phyloP scores from a whole-genome alignment of 2,329 filamentous ascomycete species.

The Didymosphaeria variabile region DNA sequence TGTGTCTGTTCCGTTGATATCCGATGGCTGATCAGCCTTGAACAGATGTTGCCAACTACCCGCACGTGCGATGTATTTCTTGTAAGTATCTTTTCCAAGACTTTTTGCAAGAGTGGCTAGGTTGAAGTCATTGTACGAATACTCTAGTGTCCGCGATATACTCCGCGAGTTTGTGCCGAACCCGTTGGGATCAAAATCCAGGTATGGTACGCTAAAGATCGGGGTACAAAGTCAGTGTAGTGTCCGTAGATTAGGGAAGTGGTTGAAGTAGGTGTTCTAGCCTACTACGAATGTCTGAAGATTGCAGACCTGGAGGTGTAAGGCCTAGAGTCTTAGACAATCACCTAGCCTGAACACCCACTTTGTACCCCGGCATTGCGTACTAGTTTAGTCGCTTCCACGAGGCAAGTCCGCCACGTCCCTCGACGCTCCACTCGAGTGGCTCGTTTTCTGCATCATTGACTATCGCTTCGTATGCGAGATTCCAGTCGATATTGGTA shows the following conservation, averaged over 20 bases:
- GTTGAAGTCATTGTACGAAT: slow-evolving; percentile 59
- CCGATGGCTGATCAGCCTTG: slow-evolving; percentile 49
- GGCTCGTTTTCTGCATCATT: slow-evolving; percentile 52
- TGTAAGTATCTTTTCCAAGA: slow-evolving; percentile 63
- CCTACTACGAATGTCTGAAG: too few species aligned
- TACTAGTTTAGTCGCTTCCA: slow-evolving; percentile 47
- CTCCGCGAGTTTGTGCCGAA: slow-evolving; percentile 53
- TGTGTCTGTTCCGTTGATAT: slow-evolving; percentile 61
- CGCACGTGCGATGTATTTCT: slow-evolving; percentile 66
- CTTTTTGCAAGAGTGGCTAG: slow-evolving; percentile 69
- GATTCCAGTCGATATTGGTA: slow-evolving; percentile 52
- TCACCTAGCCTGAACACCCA: too few species aligned
- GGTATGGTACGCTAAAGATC: slow-evolving; percentile 39
- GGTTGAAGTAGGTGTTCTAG: too few species aligned
- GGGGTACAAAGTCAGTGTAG: too few species aligned
- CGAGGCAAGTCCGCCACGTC: slow-evolving; percentile 47
- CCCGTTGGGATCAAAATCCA: slow-evolving; percentile 54
- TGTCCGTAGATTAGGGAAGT: too few species aligned
- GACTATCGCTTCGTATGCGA: slow-evolving; percentile 49
- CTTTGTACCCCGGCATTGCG: too few species aligned
- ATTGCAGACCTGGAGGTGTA: too few species aligned
- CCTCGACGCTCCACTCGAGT: slow-evolving; percentile 50
- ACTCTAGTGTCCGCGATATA: slow-evolving; percentile 54
- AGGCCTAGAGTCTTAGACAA: too few species aligned
- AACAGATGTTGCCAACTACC: slow-evolving; percentile 75